Conservation (phyloP, 1,284 basidiomycete genomes). For the Mycena citricolor region DNA sequence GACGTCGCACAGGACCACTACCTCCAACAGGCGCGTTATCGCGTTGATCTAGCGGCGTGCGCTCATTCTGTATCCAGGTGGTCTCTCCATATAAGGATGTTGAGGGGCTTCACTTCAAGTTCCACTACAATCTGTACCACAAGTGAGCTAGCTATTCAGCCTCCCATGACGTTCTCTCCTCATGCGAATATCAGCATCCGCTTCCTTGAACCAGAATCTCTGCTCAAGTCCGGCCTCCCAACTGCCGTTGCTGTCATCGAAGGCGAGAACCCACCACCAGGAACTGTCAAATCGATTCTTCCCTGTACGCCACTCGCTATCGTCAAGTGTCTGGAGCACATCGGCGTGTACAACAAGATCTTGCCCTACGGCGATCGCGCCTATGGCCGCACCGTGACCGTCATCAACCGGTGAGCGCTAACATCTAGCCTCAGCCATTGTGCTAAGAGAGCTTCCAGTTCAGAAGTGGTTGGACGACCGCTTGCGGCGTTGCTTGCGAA, state of each 20-base stretch:
- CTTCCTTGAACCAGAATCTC: constrained; percentile 66
- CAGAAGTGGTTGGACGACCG: constrained; percentile 95
- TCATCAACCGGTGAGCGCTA: constrained; percentile 80
- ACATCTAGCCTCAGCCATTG: not conserved
- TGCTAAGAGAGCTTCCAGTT: constrained; percentile 46
- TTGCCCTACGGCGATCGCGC: constrained; percentile 94
- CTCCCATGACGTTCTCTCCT: constrained; percentile 5
- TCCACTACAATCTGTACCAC: constrained; percentile 96
- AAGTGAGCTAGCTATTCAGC: constrained; percentile 57
- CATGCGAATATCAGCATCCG: constrained; percentile 57
- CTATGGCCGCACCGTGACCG: constrained; percentile 90
- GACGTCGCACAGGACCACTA: constrained; percentile 79
- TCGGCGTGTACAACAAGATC: constrained; percentile 91
- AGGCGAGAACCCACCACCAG: constrained; percentile 69
- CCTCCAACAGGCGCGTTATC: constrained; percentile 71
- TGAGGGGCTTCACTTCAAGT: constrained; percentile 94
- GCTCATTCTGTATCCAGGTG: constrained; percentile 46
- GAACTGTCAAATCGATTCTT: constrained; percentile 90
- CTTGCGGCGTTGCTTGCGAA: constrained; percentile 92
- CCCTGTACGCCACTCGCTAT: constrained; percentile 97
- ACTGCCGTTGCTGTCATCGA: constrained; percentile 34
- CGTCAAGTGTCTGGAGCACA: constrained; percentile 90
- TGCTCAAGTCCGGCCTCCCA: constrained; percentile 48
- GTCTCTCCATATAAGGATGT: constrained; percentile 97
- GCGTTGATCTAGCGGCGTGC: no score